These are phyloP conservation scores for Ulota crispa DNA, from an alignment of 225 moss, liverwort and hornwort species.

Conservation along the genomic window DNA sequence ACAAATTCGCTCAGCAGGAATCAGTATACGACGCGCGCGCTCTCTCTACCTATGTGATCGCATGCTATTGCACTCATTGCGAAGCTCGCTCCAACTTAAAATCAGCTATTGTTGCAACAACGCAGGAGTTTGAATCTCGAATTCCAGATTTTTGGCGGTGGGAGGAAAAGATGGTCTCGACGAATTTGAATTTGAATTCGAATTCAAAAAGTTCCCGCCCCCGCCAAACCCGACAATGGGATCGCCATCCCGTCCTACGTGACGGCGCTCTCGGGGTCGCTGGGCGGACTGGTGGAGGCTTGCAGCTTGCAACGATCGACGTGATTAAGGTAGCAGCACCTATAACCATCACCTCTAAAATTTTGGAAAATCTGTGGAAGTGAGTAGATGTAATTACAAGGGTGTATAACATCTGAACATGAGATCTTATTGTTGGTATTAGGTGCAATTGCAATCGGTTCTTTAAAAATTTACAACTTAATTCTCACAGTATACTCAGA, in stretches of 20 bases:
- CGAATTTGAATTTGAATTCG: background rate
- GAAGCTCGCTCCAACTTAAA: background rate
- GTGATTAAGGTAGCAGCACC: no score
- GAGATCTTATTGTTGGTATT: no score
- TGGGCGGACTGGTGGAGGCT: constrained; percentile 67
- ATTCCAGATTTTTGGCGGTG: background rate
- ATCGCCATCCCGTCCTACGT: constrained; percentile 48
- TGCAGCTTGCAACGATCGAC: constrained; percentile 79
- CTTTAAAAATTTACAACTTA: no score
- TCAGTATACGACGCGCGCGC: background rate
- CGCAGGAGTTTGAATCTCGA: background rate
- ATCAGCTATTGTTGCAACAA: background rate
- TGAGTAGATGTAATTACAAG: no score
- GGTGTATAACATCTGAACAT: no score
- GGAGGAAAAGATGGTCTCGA: background rate
- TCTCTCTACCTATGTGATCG: background rate
- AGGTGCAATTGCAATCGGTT: no score
- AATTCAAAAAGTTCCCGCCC: background rate
- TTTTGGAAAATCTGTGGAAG: no score
- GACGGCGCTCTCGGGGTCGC: constrained; percentile 66
- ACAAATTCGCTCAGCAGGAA: background rate
- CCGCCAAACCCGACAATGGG: background rate
- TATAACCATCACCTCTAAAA: no score
- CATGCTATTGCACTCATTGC: background rate
- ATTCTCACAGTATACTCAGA: no score